Evolutionary conservation across 176 grass and related monocot genomes (phyloP), one percentile per base, ranked within the genome.

Genomic region (Ensete ventricosum): DNA sequence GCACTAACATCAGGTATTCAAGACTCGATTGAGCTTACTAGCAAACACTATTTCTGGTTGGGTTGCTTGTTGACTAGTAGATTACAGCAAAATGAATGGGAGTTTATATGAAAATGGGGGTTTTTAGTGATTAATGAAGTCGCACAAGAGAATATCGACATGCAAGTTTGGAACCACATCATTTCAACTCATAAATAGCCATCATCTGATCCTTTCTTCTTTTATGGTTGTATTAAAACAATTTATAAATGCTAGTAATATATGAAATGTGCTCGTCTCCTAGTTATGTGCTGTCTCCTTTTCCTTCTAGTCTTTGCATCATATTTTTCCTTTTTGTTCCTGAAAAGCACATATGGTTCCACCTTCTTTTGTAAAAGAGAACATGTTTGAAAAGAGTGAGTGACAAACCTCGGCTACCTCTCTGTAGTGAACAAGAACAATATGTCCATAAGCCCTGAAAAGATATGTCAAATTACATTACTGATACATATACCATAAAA

Each of bases 361-460:
- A 62, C 14, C 57, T 20, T 1, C 20, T n/a, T 11, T 54, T 53
- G 12, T 9, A 57, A 25, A 74, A 55, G 52, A 17, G 12, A 55
- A 25, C 50, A 27, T 22, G 72, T 19, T 71, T 34, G 19, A 79
- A 9, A 74, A 25, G 77, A 71, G 16, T 76, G 64, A 69, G 23
- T 26, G 54, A 86, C 84, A 87, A 87, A 99, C 96, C 96, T 94
- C 86, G 83, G 88, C 67, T 62, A 99, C 86, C 67, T 99, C 88
- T 83, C 84, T 84, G 77, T 99, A 99, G 11, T 99, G 91, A 81
- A 99, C 96, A 81, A 99, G 82, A 63, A 99, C 90, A 83, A 94
- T 95, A 67, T 99, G 96, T 50, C 91, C 88, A 64, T 86, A 94
- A 72, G 82, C 88, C 70, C 96, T 99, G 84, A 85, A 88, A 85